Evolutionary conservation across 2,329 filamentous ascomycete species (phyloP), one percentile per base, ranked within the genome.

Genomic region (Aspergillus intermedius): DNA sequence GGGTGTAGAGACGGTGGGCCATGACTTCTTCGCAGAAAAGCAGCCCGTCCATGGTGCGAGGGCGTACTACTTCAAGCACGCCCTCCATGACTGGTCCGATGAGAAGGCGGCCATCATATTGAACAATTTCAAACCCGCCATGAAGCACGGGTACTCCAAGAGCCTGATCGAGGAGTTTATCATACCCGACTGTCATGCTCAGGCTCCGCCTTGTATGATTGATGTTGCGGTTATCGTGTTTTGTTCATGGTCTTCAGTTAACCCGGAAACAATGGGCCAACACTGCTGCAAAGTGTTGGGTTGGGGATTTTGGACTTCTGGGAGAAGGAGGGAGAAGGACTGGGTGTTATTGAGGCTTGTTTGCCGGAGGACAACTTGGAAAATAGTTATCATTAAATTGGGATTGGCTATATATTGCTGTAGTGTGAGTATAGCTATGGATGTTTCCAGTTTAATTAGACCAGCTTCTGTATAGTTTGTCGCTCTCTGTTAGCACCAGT

Each of bases 11-110:
- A 47, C 44, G 4, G 41, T 53, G 2, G 23, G 25, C 5, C 51
- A 52, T 47, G 51, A 58, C 34, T 58, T 58, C 37, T 59, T 56
- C 30, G 28, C 42, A 4, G 48, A 53, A 4, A 21, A 39, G 5
- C 50, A 58, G 23, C 54, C 55, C 0, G 44, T 58, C n/a, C 15
- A 53, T 15, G 50, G 52, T 51, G 62, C 63, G 2, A 50, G 62
- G 6, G 60, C 51, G 4, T 66, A 66, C 42, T 65, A 63, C 44
- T 58, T 67, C 53, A 62, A 63, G 40, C 54, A 54, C 22, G 54
- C 67, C 32, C 50, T 67, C 23, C 65, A 67, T 43, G 61, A 67
- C 48, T 68, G 62, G 58, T 57, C 62, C 4, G 60, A 67, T 44
- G 54, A 55, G 3, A 56, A 62, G 13, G 53, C 52, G n/a, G 42